Percentiles rank a stretch among this genome's conserved stretches.
Evolutionary conservation across 345 rosid genomes (phyloP).

Genomic region (Sisymbrium irio): DNA sequence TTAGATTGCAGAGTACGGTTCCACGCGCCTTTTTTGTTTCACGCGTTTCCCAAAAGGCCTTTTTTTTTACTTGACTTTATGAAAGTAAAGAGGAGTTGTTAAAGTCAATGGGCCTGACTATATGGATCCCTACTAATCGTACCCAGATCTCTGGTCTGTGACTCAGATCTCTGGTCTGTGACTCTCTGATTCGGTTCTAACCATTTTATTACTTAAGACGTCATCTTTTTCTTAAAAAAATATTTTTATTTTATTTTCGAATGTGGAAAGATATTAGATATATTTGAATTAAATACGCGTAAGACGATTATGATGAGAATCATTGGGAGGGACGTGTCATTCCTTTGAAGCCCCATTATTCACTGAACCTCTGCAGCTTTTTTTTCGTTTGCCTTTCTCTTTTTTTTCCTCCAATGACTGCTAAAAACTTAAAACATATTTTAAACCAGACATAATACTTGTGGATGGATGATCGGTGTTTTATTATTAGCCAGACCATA

Average conservation of each 20-base stretch:
- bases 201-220: not conserved
- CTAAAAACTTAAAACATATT: not conserved
- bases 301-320: not conserved
- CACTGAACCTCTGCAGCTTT: slow-evolving; percentile 17
- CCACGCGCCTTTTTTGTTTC: slow-evolving; percentile 12
- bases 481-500: not conserved
- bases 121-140: slow-evolving; percentile 8
- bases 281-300: not conserved
- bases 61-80: not conserved
- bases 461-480: not conserved
- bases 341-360: slow-evolving; percentile 16
- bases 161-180: not conserved
- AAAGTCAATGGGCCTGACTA: slow-evolving; percentile 32
- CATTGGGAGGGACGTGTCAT: slow-evolving; percentile 34
- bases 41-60: not conserved
- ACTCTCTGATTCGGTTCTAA: slow-evolving; percentile 18
- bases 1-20: not conserved
- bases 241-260: not conserved
- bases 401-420: slow-evolving; percentile 16
- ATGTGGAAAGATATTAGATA: not conserved
- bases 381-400: not conserved
- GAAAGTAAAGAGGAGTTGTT: not conserved
- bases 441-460: not conserved
- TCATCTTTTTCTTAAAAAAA: not conserved
- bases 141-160: slow-evolving; percentile 6